These are phyloP conservation scores for Rhodotorula sphaerocarpa DNA, from an alignment of 768 basidiomycete species.

Conservation along the genomic window DNA sequence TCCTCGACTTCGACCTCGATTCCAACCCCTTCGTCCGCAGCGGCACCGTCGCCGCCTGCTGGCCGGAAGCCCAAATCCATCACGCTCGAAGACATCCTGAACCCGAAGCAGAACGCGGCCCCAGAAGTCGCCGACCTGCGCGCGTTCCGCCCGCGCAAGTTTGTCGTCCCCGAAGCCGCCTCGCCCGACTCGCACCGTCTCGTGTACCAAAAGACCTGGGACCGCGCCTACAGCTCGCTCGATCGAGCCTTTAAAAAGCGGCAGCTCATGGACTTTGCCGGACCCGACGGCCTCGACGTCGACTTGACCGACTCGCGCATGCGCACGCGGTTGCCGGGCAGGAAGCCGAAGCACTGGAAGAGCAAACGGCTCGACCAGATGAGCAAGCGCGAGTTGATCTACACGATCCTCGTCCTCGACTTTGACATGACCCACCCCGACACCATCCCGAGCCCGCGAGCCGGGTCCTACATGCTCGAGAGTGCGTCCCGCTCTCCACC, in stretches of 20 bases:
- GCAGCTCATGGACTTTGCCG: conserved; percentile 4
- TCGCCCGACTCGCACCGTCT: conserved; percentile 18
- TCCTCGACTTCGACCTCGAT: not conserved
- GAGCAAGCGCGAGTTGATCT: conserved; percentile 24
- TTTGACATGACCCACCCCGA: conserved; percentile 23
- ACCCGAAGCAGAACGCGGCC: not conserved
- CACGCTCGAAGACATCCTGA: not conserved
- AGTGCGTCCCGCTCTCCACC: not conserved
- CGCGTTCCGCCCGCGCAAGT: conserved; percentile 2
- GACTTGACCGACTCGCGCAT: not conserved
- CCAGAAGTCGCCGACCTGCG: conserved; percentile 8
- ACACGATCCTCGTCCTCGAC: conserved; percentile 17
- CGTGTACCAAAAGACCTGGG: conserved; percentile 13
- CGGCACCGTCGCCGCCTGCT: not conserved
- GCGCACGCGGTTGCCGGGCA: conserved; percentile 2
- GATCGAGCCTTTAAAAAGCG: conserved; percentile 20
- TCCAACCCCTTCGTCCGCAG: not conserved
- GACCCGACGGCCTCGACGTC: conserved; percentile 4
- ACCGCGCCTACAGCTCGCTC: not conserved
- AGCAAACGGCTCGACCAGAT: conserved; percentile 22
- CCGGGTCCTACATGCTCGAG: not conserved
- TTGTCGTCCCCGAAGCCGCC: conserved; percentile 7
- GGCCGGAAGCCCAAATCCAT: not conserved
- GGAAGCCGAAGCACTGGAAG: conserved; percentile 17
- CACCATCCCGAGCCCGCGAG: not conserved